Evolutionary conservation across 2,329 filamentous ascomycete genomes (phyloP), one percentile per base, ranked within the genome.

Genomic region (Ascocoryne sarcoides): DNA sequence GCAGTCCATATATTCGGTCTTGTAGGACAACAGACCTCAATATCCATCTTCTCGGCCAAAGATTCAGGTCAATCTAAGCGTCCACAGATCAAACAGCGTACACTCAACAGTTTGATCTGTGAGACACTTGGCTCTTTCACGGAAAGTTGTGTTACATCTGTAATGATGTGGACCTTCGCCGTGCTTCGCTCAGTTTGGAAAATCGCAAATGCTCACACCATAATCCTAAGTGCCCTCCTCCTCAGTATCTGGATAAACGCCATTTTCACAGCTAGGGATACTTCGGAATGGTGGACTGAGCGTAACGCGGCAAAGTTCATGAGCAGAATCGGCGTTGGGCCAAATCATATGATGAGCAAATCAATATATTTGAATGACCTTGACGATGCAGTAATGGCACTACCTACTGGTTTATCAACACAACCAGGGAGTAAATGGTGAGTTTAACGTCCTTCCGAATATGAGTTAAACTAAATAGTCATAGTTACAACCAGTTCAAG

Each of bases 311-410:
- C 73, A 12, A 79, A 71, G 30, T 95, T 90, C 60, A 92, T 98
- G 87, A 68, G 69, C 23, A 72, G 80, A 10, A 65, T 96, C 10
- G 90, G 90, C 8, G 79, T 96, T 5, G 73, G 75, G 3, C 86
- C 89, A 5, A 83, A 93, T 51, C 63, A 72, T 15, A 74, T 82
- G 47, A 90, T 95, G 84, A 84, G 82, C 62, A 87, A 82, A 60
- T 79, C 85, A 7, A 77, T 98, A 18, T 95, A 92, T 58, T 64
- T 95, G 41, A 71, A 71, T 37, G 90, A 96, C 60, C 68, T 96
- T 36, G 80, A 88, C 43, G 76, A 83, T 47, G 77, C 75, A 16
- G 45, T 60, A 9, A 53, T 46, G 4, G 54, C 53, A 23, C 34
- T 50, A n/a, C 47, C 51, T 3, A 43, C 42, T 7, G 45, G 47